Evolutionary conservation across 2,329 filamentous ascomycete genomes (phyloP).

Genomic region (Aschersonia sp.): DNA sequence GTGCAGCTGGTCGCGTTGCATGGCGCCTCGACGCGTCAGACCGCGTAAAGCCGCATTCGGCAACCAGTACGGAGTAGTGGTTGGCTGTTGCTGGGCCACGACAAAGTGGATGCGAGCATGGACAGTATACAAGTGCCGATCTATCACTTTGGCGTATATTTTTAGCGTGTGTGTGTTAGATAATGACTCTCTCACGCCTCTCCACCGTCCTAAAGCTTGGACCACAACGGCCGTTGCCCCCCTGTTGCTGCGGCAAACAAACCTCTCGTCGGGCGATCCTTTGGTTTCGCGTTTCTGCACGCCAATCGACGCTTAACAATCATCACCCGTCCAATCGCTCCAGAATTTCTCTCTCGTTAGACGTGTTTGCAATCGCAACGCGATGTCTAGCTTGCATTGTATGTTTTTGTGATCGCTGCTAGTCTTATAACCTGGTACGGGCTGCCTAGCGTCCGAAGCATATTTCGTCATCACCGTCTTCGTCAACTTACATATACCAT

Average conservation of each 20-base stretch:
- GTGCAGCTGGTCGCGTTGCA: conserved; percentile 3
- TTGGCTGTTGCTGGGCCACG: background rate
- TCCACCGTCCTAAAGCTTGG: background rate
- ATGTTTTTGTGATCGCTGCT: no score
- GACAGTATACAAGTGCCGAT: background rate
- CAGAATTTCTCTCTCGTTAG: background rate
- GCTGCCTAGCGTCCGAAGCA: no score
- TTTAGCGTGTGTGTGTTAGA: background rate
- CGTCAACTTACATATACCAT: background rate
- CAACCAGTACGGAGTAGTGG: background rate
- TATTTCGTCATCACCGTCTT: background rate
- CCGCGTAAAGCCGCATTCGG: conserved; percentile 21
- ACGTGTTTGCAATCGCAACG: background rate
- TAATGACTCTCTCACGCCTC: no score
- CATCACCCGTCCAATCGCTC: background rate
- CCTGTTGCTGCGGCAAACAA: conserved; percentile 12
- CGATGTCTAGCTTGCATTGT: background rate
- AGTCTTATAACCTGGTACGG: no score
- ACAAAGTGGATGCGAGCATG: background rate
- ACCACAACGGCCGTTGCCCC: background rate
- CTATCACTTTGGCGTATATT: background rate
- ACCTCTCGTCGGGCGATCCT: background rate
- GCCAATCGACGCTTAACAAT: background rate
- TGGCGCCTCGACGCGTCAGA: conserved; percentile 11
- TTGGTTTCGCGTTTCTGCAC: background rate